Evolutionary conservation across 2,329 filamentous ascomycete species (phyloP), one percentile per base, ranked within the genome.

Genomic region (Fusarium proliferatum): DNA sequence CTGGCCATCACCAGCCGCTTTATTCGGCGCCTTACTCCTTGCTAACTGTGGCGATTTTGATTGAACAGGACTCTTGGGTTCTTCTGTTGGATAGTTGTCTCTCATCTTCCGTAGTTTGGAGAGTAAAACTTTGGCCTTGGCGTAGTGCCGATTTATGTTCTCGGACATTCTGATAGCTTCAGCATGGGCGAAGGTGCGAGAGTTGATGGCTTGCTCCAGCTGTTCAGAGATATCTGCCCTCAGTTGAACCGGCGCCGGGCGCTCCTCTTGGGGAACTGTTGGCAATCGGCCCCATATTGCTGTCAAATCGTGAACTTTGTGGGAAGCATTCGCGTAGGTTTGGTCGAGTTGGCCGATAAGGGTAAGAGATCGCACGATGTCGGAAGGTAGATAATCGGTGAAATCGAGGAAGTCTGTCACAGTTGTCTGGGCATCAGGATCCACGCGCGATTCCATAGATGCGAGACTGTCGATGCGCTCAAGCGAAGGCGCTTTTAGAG

Each of bases 391-490:
- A 80, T 92, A 91, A 80, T 93, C 91, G 75, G 90, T 92, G 73
- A 90, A 91, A 79, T 92, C 90, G 79, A 92, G 88, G 78, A 92
- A 92, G 80, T 92, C 90, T 67, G 89, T 91, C 23, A 92, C 88
- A n/a, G 90, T 92, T 11, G 91, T 90, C 76, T 92, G 90, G 33
- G 89, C 89, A 83, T 93, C 91, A 10, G 90, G 90, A 72, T 92
- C 90, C 60, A 86, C 85, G 73, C 88, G 88, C 79, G 87, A 83
- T 65, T 85, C 84, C 69, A 89, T 83, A 4, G 85, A 78, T 69
- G 68, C 62, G 39, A 77, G 65, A 48, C 82, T 84, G 67, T 80
- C 81, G 33, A 83, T 80, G n/a, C 79, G 78, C 41, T 76, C 74
- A 38, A 78, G 67, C 51, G 79, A 75, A 26, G 74, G 67, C 30